These are phyloP conservation scores for Paracoccidioides lutzii DNA, from an alignment of 2,329 filamentous ascomycete species.

Conservation along the genomic window DNA sequence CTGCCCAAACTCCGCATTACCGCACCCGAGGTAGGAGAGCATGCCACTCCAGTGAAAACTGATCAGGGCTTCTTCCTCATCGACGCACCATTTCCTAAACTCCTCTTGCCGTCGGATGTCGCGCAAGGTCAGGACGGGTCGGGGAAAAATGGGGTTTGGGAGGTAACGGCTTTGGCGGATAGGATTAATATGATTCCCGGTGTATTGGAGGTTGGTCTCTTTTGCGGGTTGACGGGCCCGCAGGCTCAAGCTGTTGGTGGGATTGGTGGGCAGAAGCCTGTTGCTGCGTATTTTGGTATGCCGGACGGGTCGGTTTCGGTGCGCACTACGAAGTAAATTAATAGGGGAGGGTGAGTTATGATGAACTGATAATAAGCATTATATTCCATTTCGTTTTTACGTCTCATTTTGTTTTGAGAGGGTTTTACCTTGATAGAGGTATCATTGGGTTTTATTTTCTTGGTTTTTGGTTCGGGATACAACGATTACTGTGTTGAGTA, in stretches of 20 bases:
- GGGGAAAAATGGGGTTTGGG: slow-evolving; percentile 58
- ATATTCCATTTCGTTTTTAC: neutral
- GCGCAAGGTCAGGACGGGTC: slow-evolving; percentile 37
- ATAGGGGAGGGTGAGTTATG: neutral
- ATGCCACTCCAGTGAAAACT: slow-evolving; percentile 52
- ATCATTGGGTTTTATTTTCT: neutral
- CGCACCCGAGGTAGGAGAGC: slow-evolving; percentile 57
- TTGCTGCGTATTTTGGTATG: slow-evolving; percentile 92
- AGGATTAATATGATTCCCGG: slow-evolving; percentile 71
- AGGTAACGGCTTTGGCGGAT: slow-evolving; percentile 60
- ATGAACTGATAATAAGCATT: neutral
- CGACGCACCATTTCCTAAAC: slow-evolving; percentile 72
- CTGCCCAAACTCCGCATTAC: slow-evolving; percentile 60
- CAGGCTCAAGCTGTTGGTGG: slow-evolving; percentile 50
- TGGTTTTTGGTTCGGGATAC: neutral
- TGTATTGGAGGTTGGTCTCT: slow-evolving; percentile 84
- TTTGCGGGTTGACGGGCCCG: slow-evolving; percentile 66
- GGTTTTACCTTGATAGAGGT: neutral
- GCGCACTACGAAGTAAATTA: slow-evolving; percentile 26
- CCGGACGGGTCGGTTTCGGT: slow-evolving; percentile 57
- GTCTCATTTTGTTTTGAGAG: neutral
- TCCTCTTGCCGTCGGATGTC: slow-evolving; percentile 53
- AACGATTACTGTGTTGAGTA: neutral
- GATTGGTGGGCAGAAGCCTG: slow-evolving; percentile 71
- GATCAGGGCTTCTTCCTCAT: slow-evolving; percentile 84